These are phyloP conservation scores for Biscogniauxia marginata DNA, from an alignment of 2,329 filamentous ascomycete genomes.

Conservation along the genomic window DNA sequence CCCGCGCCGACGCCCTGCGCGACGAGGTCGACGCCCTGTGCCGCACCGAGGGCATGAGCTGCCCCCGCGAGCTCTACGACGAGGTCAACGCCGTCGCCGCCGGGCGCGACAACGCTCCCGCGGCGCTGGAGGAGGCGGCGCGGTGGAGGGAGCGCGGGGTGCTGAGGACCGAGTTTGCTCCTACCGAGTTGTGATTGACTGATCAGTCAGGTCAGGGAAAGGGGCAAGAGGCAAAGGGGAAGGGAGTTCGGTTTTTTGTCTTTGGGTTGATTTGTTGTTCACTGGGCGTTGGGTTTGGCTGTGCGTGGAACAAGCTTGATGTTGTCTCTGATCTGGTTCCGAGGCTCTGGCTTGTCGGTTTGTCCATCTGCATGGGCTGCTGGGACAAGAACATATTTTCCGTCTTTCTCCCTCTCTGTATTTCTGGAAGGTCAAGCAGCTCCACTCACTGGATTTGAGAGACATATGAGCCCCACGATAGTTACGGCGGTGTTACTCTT, in stretches of 20 bases:
- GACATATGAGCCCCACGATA: background rate
- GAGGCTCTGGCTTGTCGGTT: too few relatives aligned
- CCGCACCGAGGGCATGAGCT: background rate
- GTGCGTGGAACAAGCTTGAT: too few relatives aligned
- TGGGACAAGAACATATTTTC: too few relatives aligned
- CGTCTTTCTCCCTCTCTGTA: background rate
- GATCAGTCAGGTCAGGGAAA: background rate
- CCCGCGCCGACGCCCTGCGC: background rate
- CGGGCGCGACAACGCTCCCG: too few relatives aligned
- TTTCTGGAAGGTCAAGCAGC: background rate
- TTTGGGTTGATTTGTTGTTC: background rate
- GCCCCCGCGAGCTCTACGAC: slow-evolving; percentile 1
- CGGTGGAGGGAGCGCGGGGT: background rate
- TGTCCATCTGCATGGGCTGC: too few relatives aligned
- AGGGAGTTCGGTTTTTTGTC: too few relatives aligned
- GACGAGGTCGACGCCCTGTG: slow-evolving; percentile 7
- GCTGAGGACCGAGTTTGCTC: background rate
- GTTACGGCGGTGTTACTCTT: background rate
- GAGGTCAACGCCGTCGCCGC: slow-evolving; percentile 1
- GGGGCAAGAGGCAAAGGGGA: too few relatives aligned
- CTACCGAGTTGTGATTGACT: background rate
- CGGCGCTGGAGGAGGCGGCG: background rate
- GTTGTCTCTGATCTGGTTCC: too few relatives aligned
- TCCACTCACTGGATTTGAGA: background rate
- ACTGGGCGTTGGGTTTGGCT: background rate